Evolutionary conservation across 495 filamentous ascomycete genomes (phyloP).

Genomic region (Aspergillus cavernicola): DNA sequence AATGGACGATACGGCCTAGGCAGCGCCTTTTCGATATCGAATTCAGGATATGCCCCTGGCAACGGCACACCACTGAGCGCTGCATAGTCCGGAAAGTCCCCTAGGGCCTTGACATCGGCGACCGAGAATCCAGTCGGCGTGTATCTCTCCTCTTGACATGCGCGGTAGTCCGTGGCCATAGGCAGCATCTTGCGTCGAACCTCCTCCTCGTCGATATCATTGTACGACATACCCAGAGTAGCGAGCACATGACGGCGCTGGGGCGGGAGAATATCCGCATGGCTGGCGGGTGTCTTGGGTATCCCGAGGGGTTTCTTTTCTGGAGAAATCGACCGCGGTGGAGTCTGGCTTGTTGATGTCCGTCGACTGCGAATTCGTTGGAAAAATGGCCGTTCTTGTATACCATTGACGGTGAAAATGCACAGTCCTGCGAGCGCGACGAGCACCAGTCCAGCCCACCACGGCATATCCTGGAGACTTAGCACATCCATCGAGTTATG

Average conservation of each 20-base stretch:
- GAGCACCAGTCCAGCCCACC: slow-evolving; percentile 22
- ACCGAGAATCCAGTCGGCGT: slow-evolving; percentile 61
- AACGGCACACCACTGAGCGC: slow-evolving; percentile 73
- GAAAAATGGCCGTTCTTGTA: slow-evolving; percentile 1
- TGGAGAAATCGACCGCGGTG: slow-evolving; percentile 56
- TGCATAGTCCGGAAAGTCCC: slow-evolving; percentile 82
- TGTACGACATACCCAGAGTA: slow-evolving; percentile 20
- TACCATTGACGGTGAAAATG: slow-evolving; percentile 9
- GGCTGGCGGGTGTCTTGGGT: slow-evolving; percentile 30
- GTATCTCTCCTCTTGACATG: slow-evolving; percentile 37
- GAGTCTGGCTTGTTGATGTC: slow-evolving; percentile 45
- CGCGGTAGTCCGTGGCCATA: slow-evolving; percentile 41
- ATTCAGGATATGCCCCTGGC: slow-evolving; percentile 61
- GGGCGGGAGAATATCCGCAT: slow-evolving; percentile 53
- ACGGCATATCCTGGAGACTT: slow-evolving; percentile 18
- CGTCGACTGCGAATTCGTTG: slow-evolving; percentile 27
- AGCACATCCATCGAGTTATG: slow-evolving; percentile 6
- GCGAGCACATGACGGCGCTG: slow-evolving; percentile 51
- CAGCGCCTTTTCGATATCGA: slow-evolving; percentile 60
- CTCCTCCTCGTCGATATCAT: slow-evolving; percentile 30
- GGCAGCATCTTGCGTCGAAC: slow-evolving; percentile 36
- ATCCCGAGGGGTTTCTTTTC: slow-evolving; percentile 42
- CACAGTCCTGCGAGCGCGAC: slow-evolving; percentile 25
- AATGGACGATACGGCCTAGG: slow-evolving; percentile 78
- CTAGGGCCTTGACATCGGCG: slow-evolving; percentile 67